Base-by-base conservation (phyloP, 805 yeast species). In the Barnettozyma botsteinii region DNA sequence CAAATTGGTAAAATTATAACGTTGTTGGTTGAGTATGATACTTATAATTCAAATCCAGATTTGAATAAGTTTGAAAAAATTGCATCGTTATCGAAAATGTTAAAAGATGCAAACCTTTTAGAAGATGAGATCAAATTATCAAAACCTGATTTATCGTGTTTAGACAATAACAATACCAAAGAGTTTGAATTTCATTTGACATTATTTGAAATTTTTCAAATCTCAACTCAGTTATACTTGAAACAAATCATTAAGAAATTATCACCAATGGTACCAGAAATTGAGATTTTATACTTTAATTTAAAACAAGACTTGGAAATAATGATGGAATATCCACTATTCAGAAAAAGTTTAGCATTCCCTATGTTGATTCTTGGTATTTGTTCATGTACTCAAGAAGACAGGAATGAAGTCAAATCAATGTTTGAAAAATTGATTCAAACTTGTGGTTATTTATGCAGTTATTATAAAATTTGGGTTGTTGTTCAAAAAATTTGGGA, bases 181-280 rank as follows among this genome's bases (percentile, higher is more conserved):
- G 81, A 78, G 36, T 52, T 77, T 29, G 82, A 78, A 52, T 59
- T 69, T 43, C 84, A 78, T 53, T 58, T 78, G 33, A 76, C 83
- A 0, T 52, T 76, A 23, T 78, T 77, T 51, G 83, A 78, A 50
- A 70, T 77, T 9, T 74, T 69, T 47, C 82, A 78, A 56, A 49
- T 76, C 11, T 66, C 79, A 21, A 68, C 77, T 7, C 73, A 69
- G 47, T 58, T 78, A 29, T 78, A 74, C 48, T 55, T 78, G 25
- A 61, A 75, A 32, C 82, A 75, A 49, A 66, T 80, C 0, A 70
- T 77, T 5, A 52, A 70, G 55, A 65, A 67, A 45, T 55, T 69
- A 43, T 76, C 74, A 44, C 74, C 83, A 3, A 62, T 75, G 7
- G 65, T 72, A 29, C 54, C 78, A 23, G 80, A 75, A 45, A 69